phyloP scores from a whole-genome alignment of 1,284 basidiomycete genomes.

The Boletus semigastroideus region DNA sequence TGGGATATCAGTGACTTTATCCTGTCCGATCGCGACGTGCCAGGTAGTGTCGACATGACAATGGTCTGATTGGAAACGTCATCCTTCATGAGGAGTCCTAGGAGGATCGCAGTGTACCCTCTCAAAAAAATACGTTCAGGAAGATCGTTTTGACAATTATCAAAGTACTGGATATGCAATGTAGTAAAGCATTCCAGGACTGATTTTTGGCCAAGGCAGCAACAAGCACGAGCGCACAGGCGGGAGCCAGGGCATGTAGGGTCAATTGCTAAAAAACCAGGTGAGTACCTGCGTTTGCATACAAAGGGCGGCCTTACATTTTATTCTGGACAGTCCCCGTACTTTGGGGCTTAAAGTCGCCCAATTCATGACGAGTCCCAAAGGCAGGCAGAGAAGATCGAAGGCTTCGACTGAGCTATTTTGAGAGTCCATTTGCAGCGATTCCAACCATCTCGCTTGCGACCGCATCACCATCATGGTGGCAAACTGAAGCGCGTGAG shows the following conservation, averaged over 20 bases:
- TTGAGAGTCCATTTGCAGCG: slow-evolving; percentile 4
- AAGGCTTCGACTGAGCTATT: slow-evolving; percentile 41
- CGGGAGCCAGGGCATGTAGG: slow-evolving; percentile 48
- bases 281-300: background rate
- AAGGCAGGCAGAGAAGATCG: slow-evolving; percentile 66
- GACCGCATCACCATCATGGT: slow-evolving; percentile 44
- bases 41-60: slow-evolving; percentile 47
- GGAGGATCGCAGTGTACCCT: slow-evolving; percentile 68
- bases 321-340: slow-evolving; percentile 44
- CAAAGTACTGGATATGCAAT: slow-evolving; percentile 17
- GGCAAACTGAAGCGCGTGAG: slow-evolving; percentile 45
- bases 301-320: slow-evolving; percentile 38
- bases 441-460: slow-evolving; percentile 30
- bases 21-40: slow-evolving; percentile 35
- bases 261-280: slow-evolving; percentile 40
- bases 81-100: slow-evolving; percentile 65
- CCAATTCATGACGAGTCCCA: slow-evolving; percentile 71
- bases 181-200: slow-evolving; percentile 36
- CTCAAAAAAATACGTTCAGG: slow-evolving; percentile 48
- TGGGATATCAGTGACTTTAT: slow-evolving; percentile 50
- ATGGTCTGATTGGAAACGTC: slow-evolving; percentile 42
- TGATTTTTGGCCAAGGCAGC: slow-evolving; percentile 42
- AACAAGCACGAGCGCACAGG: slow-evolving; percentile 48
- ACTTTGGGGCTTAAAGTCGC: slow-evolving; percentile 55
- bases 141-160: slow-evolving; percentile 31